Evolutionary conservation across 75 land plant genomes (phyloP), one percentile per base, ranked within the genome.

Genomic region (Sequoia sempervirens): DNA sequence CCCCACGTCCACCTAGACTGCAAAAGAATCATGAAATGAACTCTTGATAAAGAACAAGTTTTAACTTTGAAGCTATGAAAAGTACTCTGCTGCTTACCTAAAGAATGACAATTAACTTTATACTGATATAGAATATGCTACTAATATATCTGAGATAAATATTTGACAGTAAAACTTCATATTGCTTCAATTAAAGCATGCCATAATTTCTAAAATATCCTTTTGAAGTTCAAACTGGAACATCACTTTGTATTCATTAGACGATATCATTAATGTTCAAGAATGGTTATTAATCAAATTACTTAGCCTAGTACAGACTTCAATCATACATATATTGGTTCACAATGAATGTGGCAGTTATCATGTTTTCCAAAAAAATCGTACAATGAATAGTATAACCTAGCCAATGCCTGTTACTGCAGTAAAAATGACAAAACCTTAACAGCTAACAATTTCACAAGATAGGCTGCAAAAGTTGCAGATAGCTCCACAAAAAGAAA

Each of bases 1-100:
- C 86, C 11, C 85, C 88, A 79, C n/a, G 81, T 18, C 84, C 81
- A 53, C 82, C 92, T 75, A 37, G 64, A 75, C 75, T 47, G 72
- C 64, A 80, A 61, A 17, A 53, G 47, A 47, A 88, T 41, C 80
- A 40, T 79, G 47, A 43, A 41, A 79, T 40, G 47, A 41, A 79
- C 45, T 26, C n/a, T n/a, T n/a, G 40, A 8, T 36, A 46, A 2
- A 58, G 37, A 82, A 66, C 5, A 32, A 82, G 11, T 82, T 52
- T 37, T n/a, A 0, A 82, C 10, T 61, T 17, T 12, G 1, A 36
- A 82, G 72, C 32, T 68, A 68, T 68, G 2, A 68, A 68, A 9
- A 28, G 72, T 26, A 68, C 26, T 68, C 28, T 10, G 11, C 28
- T 30, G 28, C 26, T 8, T 68, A 68, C 72, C 72, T 68, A 68